A percentile compares a stretch with the other conserved stretches of the same genome.
phyloP scores from a whole-genome alignment of 305 asterid species.

The Plantago coronopus region DNA sequence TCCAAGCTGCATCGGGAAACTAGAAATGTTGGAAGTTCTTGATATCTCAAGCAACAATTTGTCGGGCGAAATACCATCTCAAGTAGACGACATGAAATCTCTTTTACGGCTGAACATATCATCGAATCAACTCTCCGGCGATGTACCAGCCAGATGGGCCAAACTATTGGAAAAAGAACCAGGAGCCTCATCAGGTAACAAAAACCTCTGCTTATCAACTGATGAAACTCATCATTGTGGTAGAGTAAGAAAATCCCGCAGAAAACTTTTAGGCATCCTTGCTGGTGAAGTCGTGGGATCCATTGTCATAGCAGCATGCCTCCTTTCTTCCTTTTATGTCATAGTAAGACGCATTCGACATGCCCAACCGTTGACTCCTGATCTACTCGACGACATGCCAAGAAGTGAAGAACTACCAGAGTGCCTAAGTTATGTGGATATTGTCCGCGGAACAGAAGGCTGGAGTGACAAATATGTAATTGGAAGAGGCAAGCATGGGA shows the following conservation, averaged over 20 bases:
- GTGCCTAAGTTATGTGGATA: slow-evolving; percentile 35
- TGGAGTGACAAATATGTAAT: slow-evolving; percentile 45
- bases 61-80: slow-evolving; percentile 40
- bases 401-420: slow-evolving; percentile 41
- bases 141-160: slow-evolving; percentile 34
- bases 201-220: slow-evolving; percentile 27
- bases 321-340: slow-evolving; percentile 25
- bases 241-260: slow-evolving; percentile 26
- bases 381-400: slow-evolving; percentile 22
- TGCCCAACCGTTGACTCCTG: slow-evolving; percentile 17
- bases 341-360: slow-evolving; percentile 15
- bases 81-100: slow-evolving; percentile 30
- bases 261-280: slow-evolving; percentile 15
- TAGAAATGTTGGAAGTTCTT: slow-evolving; percentile 32
- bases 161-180: slow-evolving; percentile 29
- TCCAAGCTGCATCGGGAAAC: slow-evolving; percentile 38
- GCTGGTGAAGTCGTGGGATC: slow-evolving; percentile 26
- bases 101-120: slow-evolving; percentile 42
- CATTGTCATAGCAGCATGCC: slow-evolving; percentile 25
- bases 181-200: slow-evolving; percentile 33
- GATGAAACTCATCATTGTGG: slow-evolving; percentile 19
- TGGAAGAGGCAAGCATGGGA: slow-evolving; percentile 56
- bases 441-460: slow-evolving; percentile 44
- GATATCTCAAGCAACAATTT: slow-evolving; percentile 45
- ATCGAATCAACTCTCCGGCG: slow-evolving; percentile 33